Evolutionary conservation across 2,329 filamentous ascomycete genomes (phyloP).

Genomic region (Ascochyta viciae-villosae): DNA sequence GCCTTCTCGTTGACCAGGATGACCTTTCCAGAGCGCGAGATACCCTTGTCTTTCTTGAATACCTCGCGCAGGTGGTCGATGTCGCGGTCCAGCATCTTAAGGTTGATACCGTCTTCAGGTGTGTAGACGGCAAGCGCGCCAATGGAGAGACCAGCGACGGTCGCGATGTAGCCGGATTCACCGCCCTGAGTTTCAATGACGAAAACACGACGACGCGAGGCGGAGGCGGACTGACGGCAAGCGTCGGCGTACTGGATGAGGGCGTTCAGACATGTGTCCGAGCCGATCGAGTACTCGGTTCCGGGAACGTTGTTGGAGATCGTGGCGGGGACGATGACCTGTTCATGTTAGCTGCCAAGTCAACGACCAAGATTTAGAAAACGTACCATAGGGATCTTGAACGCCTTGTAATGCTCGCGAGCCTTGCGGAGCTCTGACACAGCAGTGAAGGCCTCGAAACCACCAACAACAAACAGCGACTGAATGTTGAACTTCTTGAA

Average conservation of each 20-base stretch:
- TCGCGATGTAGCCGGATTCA: slow-evolving; percentile 91
- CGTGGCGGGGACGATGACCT: slow-evolving; percentile 89
- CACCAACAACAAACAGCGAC: slow-evolving; percentile 88
- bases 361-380: neutral
- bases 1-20: slow-evolving; percentile 98
- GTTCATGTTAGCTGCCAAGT: slow-evolving; percentile 44
- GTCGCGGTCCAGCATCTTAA: slow-evolving; percentile 90
- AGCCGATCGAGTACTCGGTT: slow-evolving; percentile 95
- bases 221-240: slow-evolving; percentile 95
- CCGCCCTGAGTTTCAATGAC: slow-evolving; percentile 98
- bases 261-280: slow-evolving; percentile 95
- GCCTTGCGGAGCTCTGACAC: slow-evolving; percentile 86
- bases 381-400: slow-evolving; percentile 82
- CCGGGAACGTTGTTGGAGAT: slow-evolving; percentile 99
- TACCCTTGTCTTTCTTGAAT: slow-evolving; percentile 84
- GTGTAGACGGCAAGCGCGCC: slow-evolving; percentile 95
- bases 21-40: slow-evolving; percentile 87
- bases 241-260: slow-evolving; percentile 95
- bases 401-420: slow-evolving; percentile 76
- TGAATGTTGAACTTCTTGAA: slow-evolving; percentile 90
- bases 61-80: slow-evolving; percentile 87
- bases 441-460: slow-evolving; percentile 95
- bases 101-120: slow-evolving; percentile 91
- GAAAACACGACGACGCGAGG: slow-evolving; percentile 91
- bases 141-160: slow-evolving; percentile 86